These are phyloP conservation scores for Ascochyta clinopodiicola DNA, from an alignment of 2,329 filamentous ascomycete genomes.

Conservation along the genomic window DNA sequence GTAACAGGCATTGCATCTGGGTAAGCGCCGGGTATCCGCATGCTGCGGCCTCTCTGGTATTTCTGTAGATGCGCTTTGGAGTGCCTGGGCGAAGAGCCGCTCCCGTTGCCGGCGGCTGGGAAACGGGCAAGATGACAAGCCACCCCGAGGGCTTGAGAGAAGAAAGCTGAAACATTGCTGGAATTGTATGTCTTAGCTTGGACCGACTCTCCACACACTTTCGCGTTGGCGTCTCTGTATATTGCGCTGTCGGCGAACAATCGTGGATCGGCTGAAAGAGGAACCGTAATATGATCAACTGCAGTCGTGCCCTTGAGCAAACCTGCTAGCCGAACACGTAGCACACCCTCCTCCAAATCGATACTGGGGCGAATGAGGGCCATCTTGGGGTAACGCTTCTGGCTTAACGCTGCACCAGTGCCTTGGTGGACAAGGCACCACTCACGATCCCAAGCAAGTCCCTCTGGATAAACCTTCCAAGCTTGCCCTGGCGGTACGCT, in stretches of 20 bases:
- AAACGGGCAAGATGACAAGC: constrained; percentile 86
- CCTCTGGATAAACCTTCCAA: constrained; percentile 84
- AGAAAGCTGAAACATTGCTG: constrained; percentile 73
- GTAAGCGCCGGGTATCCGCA: constrained; percentile 61
- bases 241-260: constrained; percentile 55
- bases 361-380: constrained; percentile 77
- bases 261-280: constrained; percentile 72
- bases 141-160: constrained; percentile 75
- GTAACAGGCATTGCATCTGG: constrained; percentile 52
- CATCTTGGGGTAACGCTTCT: constrained; percentile 90
- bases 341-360: constrained; percentile 70
- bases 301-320: constrained; percentile 38
- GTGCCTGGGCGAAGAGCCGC: constrained; percentile 66
- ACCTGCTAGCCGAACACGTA: constrained; percentile 66
- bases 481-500: constrained; percentile 65
- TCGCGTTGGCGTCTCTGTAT: constrained; percentile 60
- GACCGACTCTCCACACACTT: constrained; percentile 84
- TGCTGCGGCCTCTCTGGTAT: constrained; percentile 37
- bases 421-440: constrained; percentile 93
- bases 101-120: constrained; percentile 63
- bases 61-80: constrained; percentile 74
- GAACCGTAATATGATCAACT: constrained; percentile 52
- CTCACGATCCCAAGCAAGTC: constrained; percentile 91
- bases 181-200: constrained; percentile 73
- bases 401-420: constrained; percentile 82